These are phyloP conservation scores for Kodamaea kaohsiungensis DNA, from an alignment of 805 yeast genomes.

Conservation along the genomic window DNA sequence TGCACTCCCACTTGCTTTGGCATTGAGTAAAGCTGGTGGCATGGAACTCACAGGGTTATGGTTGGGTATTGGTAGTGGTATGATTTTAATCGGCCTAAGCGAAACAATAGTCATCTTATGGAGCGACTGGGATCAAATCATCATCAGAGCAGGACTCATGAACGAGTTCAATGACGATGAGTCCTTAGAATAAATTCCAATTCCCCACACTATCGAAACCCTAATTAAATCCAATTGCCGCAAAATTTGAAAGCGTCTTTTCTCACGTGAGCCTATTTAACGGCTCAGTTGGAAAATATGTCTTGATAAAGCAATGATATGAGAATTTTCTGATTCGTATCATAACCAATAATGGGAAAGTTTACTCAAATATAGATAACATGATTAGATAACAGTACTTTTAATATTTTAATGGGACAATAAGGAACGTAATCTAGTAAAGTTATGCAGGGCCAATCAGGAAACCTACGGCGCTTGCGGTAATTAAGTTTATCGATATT, in stretches of 20 bases:
- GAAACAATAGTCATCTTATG: slow-evolving; percentile 49
- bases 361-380: background rate
- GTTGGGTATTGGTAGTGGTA: slow-evolving; percentile 71
- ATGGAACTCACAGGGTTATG: slow-evolving; percentile 65
- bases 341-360: background rate
- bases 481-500: background rate
- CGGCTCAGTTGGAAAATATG: background rate
- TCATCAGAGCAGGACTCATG: slow-evolving; percentile 23
- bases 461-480: background rate
- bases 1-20: slow-evolving; percentile 67
- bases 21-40: slow-evolving; percentile 48
- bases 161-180: slow-evolving; percentile 7
- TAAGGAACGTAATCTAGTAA: background rate
- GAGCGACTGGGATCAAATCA: slow-evolving; percentile 55
- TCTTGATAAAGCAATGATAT: background rate
- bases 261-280: background rate
- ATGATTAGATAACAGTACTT: background rate
- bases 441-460: background rate
- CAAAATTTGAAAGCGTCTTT: background rate
- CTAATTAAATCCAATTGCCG: background rate
- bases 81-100: slow-evolving; percentile 50
- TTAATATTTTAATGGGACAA: background rate
- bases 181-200: background rate
- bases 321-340: background rate
- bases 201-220: background rate